Base-by-base conservation (phyloP, 139 green algal genomes). In the Chlorella sp. region DNA sequence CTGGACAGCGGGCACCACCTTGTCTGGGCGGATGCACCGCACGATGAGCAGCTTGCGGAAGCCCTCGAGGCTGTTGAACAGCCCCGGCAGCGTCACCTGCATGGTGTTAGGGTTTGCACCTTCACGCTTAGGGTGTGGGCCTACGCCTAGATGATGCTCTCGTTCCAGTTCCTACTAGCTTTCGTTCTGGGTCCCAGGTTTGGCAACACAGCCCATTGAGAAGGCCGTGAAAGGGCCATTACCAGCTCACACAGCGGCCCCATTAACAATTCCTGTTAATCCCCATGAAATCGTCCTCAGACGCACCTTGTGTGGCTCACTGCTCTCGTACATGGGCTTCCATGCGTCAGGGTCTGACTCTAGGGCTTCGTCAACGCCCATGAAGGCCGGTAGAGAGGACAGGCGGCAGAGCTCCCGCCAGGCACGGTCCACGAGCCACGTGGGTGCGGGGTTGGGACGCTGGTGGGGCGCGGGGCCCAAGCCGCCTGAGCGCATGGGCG, bases 21-120 rank as follows among this genome's bases (percentile, higher is more conserved):
- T 92, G 80, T 93, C 88, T n/a, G 87, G 87, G 27, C 88, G 76
- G 10, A 91, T 67, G 69, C 84, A 89, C 22, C 82, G 78, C 24
- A 90, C 65, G 34, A 90, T 84, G 29, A 90, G 80, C 24, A 90
- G 71, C 78, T 88, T 88, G 30, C 77, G 81, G 77, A 91, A 91
- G 32, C 36, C 23, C 60, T 80, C 69, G 5, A 87, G 62, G n/a
- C 70, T 80, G 77, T 80, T 77, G 35, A 76, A 81, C 22, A 79
- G 60, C 26, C 75, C 77, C 23, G 87, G 85, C 34, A 93, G 63
- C 32, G 71, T 63, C 2, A 70, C 77, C 20, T n/a, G n/a, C n/a
- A 14, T 22, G 5, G 2, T 29, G 24, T n/a, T n/a, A n/a, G n/a
- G n/a, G n/a, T n/a, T n/a, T n/a, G n/a, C n/a, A n/a, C n/a, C n/a